Evolutionary conservation across 1,139 yeast species (phyloP).

Genomic region (Zygoascus meyerae): DNA sequence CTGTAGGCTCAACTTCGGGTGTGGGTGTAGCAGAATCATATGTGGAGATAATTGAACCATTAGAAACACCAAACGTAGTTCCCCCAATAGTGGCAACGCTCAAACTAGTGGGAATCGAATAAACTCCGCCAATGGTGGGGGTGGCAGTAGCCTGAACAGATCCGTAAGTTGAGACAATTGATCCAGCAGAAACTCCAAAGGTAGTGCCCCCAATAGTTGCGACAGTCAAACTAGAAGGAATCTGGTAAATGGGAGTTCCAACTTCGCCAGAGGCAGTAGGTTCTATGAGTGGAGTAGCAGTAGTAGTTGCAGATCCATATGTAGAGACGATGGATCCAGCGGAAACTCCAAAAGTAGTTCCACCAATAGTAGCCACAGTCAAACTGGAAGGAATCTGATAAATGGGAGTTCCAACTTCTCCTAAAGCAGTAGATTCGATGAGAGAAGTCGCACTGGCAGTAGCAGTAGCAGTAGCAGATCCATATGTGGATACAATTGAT

Average conservation of each 20-base stretch:
- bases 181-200: conserved; percentile 12
- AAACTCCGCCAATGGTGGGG: neutral
- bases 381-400: conserved; percentile 10
- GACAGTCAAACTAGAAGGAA: conserved; percentile 12
- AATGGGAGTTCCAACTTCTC: conserved; percentile 13
- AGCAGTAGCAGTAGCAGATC: neutral
- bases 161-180: conserved; percentile 12
- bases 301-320: conserved; percentile 1
- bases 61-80: conserved; percentile 13
- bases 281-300: neutral
- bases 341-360: conserved; percentile 13
- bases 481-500: conserved; percentile 9
- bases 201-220: conserved; percentile 14
- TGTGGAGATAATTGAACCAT: conserved; percentile 12
- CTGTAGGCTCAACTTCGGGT: neutral
- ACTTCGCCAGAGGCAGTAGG: conserved; percentile 6
- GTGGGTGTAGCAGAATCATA: neutral
- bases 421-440: neutral
- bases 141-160: neutral
- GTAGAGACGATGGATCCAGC: conserved; percentile 11
- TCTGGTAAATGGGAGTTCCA: conserved; percentile 12
- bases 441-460: neutral
- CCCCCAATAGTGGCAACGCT: conserved; percentile 15
- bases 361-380: conserved; percentile 12
- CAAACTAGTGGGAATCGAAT: conserved; percentile 11